These are phyloP conservation scores for Monascus ruber DNA, from an alignment of 2,329 filamentous ascomycete species.

Conservation along the genomic window DNA sequence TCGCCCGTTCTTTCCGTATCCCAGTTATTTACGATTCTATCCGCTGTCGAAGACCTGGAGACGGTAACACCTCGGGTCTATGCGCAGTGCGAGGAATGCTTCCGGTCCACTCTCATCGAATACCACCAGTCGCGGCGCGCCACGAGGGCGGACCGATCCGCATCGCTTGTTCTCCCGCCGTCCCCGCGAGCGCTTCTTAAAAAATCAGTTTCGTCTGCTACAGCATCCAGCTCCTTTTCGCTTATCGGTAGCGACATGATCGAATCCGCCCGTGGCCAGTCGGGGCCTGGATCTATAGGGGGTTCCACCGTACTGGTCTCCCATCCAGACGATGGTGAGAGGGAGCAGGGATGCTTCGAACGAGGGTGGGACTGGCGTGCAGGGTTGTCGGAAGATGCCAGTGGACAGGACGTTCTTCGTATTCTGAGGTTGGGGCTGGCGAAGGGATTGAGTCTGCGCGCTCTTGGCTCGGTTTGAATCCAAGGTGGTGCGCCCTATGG, in stretches of 20 bases:
- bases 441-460: constrained; percentile 48
- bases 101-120: constrained; percentile 62
- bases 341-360: constrained; percentile 25
- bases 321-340: constrained; percentile 10
- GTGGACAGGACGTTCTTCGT: constrained; percentile 58
- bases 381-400: constrained; percentile 45
- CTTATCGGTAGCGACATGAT: constrained; percentile 66
- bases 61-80: constrained; percentile 64
- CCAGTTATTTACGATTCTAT: constrained; percentile 64
- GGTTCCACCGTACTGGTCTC: constrained; percentile 41
- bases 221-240: constrained; percentile 51
- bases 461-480: constrained; percentile 16
- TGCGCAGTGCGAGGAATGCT: constrained; percentile 64
- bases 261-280: constrained; percentile 30
- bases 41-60: constrained; percentile 68
- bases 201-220: constrained; percentile 46
- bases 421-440: constrained; percentile 63
- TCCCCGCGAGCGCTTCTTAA: constrained; percentile 57
- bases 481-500: no score
- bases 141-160: constrained; percentile 2
- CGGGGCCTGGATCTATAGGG: constrained; percentile 38
- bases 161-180: constrained; percentile 22
- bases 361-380: constrained; percentile 65
- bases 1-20: constrained; percentile 52
- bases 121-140: constrained; percentile 45